Evolutionary conservation across 768 basidiomycete species (phyloP).

Genomic region (Boletellus emodensis): DNA sequence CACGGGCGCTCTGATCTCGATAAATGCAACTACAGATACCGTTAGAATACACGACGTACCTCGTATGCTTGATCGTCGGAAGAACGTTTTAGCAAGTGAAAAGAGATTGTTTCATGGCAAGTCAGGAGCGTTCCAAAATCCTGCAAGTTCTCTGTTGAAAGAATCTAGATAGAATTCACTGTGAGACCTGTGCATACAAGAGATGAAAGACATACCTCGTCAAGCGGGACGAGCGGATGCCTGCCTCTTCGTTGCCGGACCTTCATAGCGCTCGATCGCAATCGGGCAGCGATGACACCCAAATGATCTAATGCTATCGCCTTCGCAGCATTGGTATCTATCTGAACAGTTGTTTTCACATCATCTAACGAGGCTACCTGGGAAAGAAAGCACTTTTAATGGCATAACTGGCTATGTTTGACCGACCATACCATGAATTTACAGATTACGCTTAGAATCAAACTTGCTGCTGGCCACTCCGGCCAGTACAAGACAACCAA

Average conservation of each 20-base stretch:
- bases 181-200: neutral
- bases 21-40: neutral
- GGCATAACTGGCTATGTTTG: neutral
- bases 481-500: constrained; percentile 89
- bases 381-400: neutral
- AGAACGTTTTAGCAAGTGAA: constrained; percentile 66
- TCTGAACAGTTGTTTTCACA: constrained; percentile 56
- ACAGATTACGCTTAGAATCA: constrained; percentile 75
- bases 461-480: constrained; percentile 92
- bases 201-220: constrained; percentile 50
- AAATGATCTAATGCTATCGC: constrained; percentile 90
- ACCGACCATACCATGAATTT: constrained; percentile 70
- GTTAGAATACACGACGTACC: constrained; percentile 38
- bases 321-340: constrained; percentile 82
- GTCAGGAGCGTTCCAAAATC: constrained; percentile 56
- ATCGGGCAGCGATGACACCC: constrained; percentile 83
- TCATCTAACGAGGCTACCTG: constrained; percentile 85
- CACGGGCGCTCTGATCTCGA: constrained; percentile 63
- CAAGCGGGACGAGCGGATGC: constrained; percentile 51
- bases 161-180: constrained; percentile 38
- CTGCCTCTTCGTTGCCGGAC: constrained; percentile 32
- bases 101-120: constrained; percentile 61
- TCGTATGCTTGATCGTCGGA: constrained; percentile 79
- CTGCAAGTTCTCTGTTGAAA: constrained; percentile 45
- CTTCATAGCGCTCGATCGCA: constrained; percentile 56